A percentile compares a stretch with the other conserved stretches of the same genome.
These are phyloP conservation scores for Talaromyces nanjingensis DNA, from an alignment of 495 filamentous ascomycete species.

Conservation along the genomic window DNA sequence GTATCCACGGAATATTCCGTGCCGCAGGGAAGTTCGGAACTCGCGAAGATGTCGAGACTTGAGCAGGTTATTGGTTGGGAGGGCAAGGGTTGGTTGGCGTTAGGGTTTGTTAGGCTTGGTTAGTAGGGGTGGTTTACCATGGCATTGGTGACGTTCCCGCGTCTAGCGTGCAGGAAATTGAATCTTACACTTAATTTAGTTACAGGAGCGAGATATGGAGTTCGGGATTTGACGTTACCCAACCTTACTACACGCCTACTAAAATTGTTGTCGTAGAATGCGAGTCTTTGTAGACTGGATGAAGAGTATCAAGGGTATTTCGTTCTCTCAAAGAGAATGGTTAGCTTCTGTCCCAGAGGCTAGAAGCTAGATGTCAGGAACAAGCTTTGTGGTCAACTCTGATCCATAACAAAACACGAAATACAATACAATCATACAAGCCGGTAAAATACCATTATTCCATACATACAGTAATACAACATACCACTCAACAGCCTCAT, in stretches of 20 bases:
- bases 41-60: background rate
- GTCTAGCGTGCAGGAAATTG: slow-evolving; percentile 1
- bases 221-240: background rate
- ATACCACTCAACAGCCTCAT: background rate
- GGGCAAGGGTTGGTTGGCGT: background rate
- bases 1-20: background rate
- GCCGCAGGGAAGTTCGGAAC: background rate
- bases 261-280: too few relatives aligned
- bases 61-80: background rate
- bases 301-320: too few relatives aligned
- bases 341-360: too few relatives aligned
- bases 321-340: too few relatives aligned
- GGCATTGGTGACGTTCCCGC: slow-evolving; percentile 4
- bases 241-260: too few relatives aligned
- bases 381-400: background rate
- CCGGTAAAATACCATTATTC: background rate
- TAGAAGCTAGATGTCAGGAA: too few relatives aligned
- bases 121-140: background rate
- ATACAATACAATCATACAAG: background rate
- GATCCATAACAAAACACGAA: background rate
- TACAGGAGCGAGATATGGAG: background rate
- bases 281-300: too few relatives aligned
- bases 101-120: background rate
- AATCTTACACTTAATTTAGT: background rate
- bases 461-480: background rate